Percentiles rank a stretch among this genome's conserved stretches.
These are phyloP conservation scores for Fraxinus latifolia DNA, from an alignment of 305 asterid species.

Conservation along the genomic window DNA sequence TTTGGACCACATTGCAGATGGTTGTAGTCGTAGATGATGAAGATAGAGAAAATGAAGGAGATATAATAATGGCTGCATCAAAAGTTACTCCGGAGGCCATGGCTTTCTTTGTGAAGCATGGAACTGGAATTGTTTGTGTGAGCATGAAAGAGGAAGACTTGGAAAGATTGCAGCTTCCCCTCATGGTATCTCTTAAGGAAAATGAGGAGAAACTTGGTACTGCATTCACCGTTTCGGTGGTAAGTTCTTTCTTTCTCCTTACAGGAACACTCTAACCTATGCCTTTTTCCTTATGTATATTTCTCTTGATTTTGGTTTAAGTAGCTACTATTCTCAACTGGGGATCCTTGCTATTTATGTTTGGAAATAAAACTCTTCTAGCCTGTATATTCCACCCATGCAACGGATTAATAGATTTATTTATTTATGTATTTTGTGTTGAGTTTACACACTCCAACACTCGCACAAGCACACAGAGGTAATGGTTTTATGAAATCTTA, in stretches of 20 bases:
- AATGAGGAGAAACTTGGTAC: slow-evolving; percentile 91
- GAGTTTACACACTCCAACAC: neutral
- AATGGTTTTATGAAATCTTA: slow-evolving; percentile 1
- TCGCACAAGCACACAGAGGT: neutral
- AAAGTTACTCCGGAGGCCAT: slow-evolving; percentile 97
- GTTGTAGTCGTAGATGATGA: slow-evolving; percentile 97
- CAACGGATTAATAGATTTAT: neutral
- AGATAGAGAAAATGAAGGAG: slow-evolving; percentile 98
- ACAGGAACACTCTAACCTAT: neutral
- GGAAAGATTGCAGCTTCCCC: slow-evolving; percentile 78
- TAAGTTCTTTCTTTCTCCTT: slow-evolving; percentile 32
- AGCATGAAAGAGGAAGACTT: slow-evolving; percentile 91
- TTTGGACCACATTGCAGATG: slow-evolving; percentile 53
- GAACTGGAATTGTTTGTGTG: slow-evolving; percentile 97
- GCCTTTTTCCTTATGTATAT: neutral
- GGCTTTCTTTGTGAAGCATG: slow-evolving; percentile 95
- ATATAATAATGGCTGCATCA: slow-evolving; percentile 89
- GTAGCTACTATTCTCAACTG: neutral
- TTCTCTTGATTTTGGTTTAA: slow-evolving; percentile 1
- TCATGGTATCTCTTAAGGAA: slow-evolving; percentile 80
- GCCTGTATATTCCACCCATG: neutral
- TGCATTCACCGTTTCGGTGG: slow-evolving; percentile 95
- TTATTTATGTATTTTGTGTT: neutral
- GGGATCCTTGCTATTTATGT: neutral
- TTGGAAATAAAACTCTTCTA: neutral